Evolutionary conservation across 805 yeast species (phyloP).

Genomic region (Myxozyma kluyveri): DNA sequence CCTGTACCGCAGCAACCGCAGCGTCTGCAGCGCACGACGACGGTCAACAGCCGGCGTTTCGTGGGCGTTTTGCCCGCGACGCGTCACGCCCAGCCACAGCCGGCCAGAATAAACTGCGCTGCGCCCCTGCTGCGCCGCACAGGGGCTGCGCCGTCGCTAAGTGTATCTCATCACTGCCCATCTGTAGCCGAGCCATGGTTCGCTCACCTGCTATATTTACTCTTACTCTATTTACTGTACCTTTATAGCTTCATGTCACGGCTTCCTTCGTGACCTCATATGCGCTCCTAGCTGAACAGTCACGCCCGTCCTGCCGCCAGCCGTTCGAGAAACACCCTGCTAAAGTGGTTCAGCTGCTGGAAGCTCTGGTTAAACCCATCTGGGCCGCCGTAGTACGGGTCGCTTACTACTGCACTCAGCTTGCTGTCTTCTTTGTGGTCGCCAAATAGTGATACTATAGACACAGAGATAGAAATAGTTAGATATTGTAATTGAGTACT

Average conservation of each 20-base stretch:
- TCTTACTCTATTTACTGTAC: not conserved
- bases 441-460: constrained; percentile 66
- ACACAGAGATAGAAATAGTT: constrained; percentile 46
- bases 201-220: no score
- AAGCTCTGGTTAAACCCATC: constrained; percentile 80
- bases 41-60: no score
- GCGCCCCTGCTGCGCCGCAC: not conserved
- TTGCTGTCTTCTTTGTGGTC: constrained; percentile 62
- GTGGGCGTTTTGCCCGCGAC: no score
- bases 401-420: constrained; percentile 64
- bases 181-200: no score
- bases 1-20: no score
- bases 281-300: constrained; percentile 32
- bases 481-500: constrained; percentile 36
- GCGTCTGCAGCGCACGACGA: no score
- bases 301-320: constrained; percentile 4
- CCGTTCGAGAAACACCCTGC: constrained; percentile 59
- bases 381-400: constrained; percentile 89
- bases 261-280: not conserved
- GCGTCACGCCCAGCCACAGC: no score
- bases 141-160: not conserved
- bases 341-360: constrained; percentile 70
- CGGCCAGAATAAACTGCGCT: no score
- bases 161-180: no score
- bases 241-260: not conserved